Percentiles rank a stretch among this genome's conserved stretches.
These are phyloP conservation scores for Flaveria sonorensis DNA, from an alignment of 129 eudicot genomes.

Conservation along the genomic window DNA sequence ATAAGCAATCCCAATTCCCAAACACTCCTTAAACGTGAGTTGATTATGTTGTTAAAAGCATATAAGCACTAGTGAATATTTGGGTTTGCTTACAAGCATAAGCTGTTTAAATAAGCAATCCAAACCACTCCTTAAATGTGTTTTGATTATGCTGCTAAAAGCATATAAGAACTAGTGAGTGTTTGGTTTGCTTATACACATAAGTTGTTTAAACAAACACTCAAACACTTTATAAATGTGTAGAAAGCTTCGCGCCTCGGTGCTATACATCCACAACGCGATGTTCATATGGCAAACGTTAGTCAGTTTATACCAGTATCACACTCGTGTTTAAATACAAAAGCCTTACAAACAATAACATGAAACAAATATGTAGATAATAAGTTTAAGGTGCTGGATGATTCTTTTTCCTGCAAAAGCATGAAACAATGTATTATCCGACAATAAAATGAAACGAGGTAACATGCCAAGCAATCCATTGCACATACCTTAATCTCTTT, in stretches of 20 bases:
- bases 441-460: background rate
- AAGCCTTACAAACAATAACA: conserved; percentile 10
- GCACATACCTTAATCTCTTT: conserved; percentile 30
- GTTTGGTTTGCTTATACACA: background rate
- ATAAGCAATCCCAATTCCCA: background rate
- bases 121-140: background rate
- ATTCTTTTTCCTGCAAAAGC: conserved; percentile 4
- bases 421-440: conserved; percentile 9
- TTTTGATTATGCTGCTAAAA: too few species aligned
- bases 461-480: background rate
- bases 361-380: background rate
- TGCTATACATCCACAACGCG: background rate
- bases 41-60: too few species aligned
- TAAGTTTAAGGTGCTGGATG: background rate
- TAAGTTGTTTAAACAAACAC: too few species aligned
- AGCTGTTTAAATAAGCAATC: background rate
- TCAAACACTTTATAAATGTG: background rate
- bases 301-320: background rate
- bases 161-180: background rate
- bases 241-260: background rate
- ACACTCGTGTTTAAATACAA: conserved; percentile 20
- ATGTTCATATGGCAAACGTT: background rate
- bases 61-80: too few species aligned
- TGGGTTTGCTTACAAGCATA: background rate
- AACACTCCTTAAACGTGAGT: background rate